Base-by-base conservation (phyloP, 768 basidiomycete genomes). In the Naganishia friedmannii region DNA sequence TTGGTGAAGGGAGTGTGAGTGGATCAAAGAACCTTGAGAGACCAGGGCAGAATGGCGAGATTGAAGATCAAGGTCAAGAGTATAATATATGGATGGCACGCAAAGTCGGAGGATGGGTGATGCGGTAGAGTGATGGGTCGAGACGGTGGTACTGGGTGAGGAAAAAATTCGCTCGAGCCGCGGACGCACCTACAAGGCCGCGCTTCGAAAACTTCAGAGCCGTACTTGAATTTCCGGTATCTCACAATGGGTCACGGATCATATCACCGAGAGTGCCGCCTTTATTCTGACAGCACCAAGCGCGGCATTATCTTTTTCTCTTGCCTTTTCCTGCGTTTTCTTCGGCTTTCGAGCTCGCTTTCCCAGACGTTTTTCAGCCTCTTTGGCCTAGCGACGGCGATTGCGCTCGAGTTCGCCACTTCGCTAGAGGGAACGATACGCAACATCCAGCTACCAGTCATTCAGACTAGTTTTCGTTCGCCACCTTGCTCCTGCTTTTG, bases 1-100 rank as follows among this genome's bases (percentile, higher is more conserved):
- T 63, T 42, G 13, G 39, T 45, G 60, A 45, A 63, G 60, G 39
- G 60, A 63, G 60, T 63, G 60, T 63, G 60, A 51, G 23, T 51
- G n/a, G 48, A 23, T 55, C 31, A 67, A 45, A 34, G 42, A 45
- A 28, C n/a, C 39, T 45, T 29, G 60, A 42, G 32, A 31, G 31
- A n/a, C 10, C 26, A 66, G 53, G 31, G 28, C 4, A 31, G 12
- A 28, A 48, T 34, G 48, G 34, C 28, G 29, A 53, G 2, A 13
- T 8, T 42, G 58, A 19, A 6, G 31, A 32, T n/a, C 46, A 3
- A 10, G 65, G 29, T 31, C 26, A 28, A 54, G 53, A 42, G 17
- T 54, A 15, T 51, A 66, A 37, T 54, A 66, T 51, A 53, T 51
- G 29, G 48, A 66, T 66, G 65, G 32, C 29, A 32, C 48, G 29